phyloP scores from a whole-genome alignment of 73 alveolate genomes.

The Tetrahymena thermophila region DNA sequence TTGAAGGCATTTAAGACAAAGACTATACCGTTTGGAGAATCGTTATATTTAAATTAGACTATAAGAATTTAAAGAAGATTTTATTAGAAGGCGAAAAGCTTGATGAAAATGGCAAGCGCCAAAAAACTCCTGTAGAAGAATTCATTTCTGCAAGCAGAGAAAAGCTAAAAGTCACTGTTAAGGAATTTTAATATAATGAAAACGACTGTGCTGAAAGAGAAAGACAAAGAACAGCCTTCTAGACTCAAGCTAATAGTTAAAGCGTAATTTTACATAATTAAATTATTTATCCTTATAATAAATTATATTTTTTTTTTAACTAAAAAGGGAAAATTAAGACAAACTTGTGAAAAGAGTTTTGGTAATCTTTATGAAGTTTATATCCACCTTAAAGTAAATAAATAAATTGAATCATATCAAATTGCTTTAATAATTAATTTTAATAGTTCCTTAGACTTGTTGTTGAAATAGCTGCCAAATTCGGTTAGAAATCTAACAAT shows the following conservation, averaged over 20 bases:
- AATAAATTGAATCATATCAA: not conserved
- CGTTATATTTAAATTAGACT: conserved; percentile 49
- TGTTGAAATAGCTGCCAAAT: conserved; percentile 74
- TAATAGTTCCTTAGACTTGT: conserved; percentile 47
- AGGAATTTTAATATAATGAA: conserved; percentile 58
- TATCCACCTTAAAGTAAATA: conserved; percentile 63
- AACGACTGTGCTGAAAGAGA: conserved; percentile 47
- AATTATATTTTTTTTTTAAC: not conserved
- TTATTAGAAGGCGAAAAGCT: not conserved
- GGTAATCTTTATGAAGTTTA: conserved; percentile 65
- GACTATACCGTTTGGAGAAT: conserved; percentile 73
- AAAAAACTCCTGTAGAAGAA: conserved; percentile 36
- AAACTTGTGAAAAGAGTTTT: conserved; percentile 61
- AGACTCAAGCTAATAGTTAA: conserved; percentile 47
- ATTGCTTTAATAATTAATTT: not conserved
- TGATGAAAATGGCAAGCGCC: conserved; percentile 2
- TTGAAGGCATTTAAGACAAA: conserved; percentile 56
- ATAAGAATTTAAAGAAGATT: conserved; percentile 3
- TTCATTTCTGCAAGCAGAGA: conserved; percentile 48
- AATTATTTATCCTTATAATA: not conserved
- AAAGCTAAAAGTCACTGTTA: conserved; percentile 45
- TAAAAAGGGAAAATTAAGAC: conserved; percentile 43
- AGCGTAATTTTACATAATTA: not conserved
- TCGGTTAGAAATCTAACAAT: conserved; percentile 53
- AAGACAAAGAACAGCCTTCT: conserved; percentile 42